These are phyloP conservation scores for Heracleum sosnowskyi DNA, from an alignment of 129 eudicot genomes.

Conservation along the genomic window DNA sequence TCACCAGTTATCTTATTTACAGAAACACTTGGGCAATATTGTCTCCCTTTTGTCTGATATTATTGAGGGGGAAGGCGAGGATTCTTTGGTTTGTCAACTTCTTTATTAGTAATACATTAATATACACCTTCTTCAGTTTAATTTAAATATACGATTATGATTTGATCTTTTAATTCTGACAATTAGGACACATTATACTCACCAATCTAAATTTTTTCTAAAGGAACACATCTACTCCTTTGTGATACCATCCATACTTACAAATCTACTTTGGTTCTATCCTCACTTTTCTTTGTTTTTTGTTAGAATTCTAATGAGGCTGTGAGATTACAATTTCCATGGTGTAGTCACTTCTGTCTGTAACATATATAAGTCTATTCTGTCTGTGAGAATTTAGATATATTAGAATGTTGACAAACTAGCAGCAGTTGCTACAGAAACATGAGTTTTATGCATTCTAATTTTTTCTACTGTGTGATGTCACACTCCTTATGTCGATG, in stretches of 20 bases:
- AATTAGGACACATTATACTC: not conserved
- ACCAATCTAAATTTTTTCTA: not conserved
- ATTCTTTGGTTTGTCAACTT: conserved; percentile 65
- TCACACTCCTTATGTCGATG: not conserved
- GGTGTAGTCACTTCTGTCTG: not conserved
- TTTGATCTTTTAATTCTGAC: not conserved
- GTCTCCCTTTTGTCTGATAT: conserved; percentile 72
- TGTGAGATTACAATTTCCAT: not conserved
- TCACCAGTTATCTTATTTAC: conserved; percentile 86
- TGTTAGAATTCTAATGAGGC: not conserved
- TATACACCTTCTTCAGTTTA: not conserved
- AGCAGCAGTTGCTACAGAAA: not conserved
- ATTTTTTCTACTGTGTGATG: not conserved
- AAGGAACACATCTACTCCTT: not conserved
- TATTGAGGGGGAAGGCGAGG: conserved; percentile 69
- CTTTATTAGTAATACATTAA: not conserved
- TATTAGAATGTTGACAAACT: not conserved
- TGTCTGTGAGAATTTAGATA: not conserved
- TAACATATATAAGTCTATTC: not conserved
- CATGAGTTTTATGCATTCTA: not conserved
- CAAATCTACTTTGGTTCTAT: not conserved
- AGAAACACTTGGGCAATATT: conserved; percentile 79
- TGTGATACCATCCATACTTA: not conserved
- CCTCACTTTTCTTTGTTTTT: not conserved
- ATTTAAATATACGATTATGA: not conserved